A percentile compares a stretch with the other conserved stretches of the same genome.
phyloP scores from a whole-genome alignment of 129 eudicot species.

The Cynara cardunculus region DNA sequence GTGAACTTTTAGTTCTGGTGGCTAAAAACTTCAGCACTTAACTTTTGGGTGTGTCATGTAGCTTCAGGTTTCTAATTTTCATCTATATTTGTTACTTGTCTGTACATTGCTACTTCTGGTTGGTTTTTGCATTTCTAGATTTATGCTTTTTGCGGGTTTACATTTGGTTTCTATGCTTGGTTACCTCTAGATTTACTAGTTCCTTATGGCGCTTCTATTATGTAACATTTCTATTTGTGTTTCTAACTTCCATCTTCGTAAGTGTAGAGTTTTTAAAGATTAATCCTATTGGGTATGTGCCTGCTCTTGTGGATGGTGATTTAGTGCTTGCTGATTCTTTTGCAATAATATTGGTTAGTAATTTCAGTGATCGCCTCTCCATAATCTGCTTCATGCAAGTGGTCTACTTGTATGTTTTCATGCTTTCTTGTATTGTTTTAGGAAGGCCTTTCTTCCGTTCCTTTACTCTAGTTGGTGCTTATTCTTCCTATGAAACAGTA shows the following conservation, averaged over 20 bases:
- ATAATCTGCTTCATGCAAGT: slow-evolving; percentile 6
- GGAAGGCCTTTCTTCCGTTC: not conserved
- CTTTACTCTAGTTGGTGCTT: not conserved
- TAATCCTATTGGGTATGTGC: slow-evolving; percentile 77
- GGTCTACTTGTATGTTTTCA: not conserved
- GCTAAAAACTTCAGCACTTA: not conserved
- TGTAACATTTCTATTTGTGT: not conserved
- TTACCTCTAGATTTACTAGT: not conserved
- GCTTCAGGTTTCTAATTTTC: not conserved
- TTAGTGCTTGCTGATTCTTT: slow-evolving; percentile 61
- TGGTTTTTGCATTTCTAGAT: not conserved
- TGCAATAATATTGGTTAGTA: slow-evolving; percentile 71
- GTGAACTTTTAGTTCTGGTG: not conserved
- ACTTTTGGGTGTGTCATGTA: not conserved
- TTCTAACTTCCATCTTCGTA: not conserved
- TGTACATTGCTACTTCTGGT: not conserved
- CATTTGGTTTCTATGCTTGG: not conserved
- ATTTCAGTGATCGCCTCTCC: not conserved
- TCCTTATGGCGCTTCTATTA: not conserved
- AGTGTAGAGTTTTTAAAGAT: slow-evolving; percentile 62
- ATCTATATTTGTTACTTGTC: not conserved
- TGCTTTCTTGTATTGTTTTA: not conserved
- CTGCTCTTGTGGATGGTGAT: slow-evolving; percentile 68
- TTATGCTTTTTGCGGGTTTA: not conserved
- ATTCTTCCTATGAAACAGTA: slow-evolving; percentile 41